Conservation (phyloP, 1,139 yeast species). For the Blastobotrys serpentis region DNA sequence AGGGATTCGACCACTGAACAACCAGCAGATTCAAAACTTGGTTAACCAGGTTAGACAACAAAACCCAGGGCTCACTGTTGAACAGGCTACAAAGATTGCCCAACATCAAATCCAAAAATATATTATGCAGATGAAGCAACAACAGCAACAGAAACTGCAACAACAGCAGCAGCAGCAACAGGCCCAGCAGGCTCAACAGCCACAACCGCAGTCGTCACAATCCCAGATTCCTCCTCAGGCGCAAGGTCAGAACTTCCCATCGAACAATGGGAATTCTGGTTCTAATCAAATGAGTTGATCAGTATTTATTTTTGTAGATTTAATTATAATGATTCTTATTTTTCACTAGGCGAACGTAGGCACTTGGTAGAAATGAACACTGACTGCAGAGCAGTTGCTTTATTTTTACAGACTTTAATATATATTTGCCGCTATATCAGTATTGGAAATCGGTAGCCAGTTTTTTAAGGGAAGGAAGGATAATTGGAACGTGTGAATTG, state of each 20-base stretch:
- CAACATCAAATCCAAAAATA: slow-evolving; percentile 62
- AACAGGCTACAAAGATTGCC: slow-evolving; percentile 70
- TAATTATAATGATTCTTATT: neutral
- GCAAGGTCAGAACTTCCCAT: no score
- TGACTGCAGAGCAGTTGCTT: no score
- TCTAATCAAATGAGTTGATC: slow-evolving; percentile 2
- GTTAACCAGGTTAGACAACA: slow-evolving; percentile 67
- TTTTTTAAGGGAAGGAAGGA: no score
- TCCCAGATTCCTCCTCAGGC: slow-evolving; percentile 4
- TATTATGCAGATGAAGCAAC: slow-evolving; percentile 35
- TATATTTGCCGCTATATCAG: no score
- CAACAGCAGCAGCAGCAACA: slow-evolving; percentile 30
- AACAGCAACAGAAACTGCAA: slow-evolving; percentile 37
- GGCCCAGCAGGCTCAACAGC: slow-evolving; percentile 29
- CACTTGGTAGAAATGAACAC: no score
- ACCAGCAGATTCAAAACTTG: slow-evolving; percentile 35
- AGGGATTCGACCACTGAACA: slow-evolving; percentile 10
- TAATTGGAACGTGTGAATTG: no score
- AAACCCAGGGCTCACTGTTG: slow-evolving; percentile 66
- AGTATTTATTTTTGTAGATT: slow-evolving; percentile 6
- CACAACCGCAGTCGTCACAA: slow-evolving; percentile 24
- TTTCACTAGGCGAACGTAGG: no score
- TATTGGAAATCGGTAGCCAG: no score
- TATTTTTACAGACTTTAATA: no score
- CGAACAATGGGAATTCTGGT: slow-evolving; percentile 15